Conservation (phyloP, 345 rosid genomes). For the Toxicodendron radicans region DNA sequence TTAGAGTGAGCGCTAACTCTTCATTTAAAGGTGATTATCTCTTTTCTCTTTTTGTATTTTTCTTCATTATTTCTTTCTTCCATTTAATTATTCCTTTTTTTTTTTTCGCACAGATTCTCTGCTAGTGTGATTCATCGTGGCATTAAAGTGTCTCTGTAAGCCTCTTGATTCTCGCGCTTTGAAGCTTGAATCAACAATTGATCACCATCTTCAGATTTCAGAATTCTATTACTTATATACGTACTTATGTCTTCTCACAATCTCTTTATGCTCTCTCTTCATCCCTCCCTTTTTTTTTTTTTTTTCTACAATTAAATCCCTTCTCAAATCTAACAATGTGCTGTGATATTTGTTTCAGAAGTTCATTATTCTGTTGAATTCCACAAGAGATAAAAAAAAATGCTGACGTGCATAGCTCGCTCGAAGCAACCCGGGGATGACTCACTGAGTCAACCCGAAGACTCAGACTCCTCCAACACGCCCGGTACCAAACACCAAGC, state of each 20-base stretch:
- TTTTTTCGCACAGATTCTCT: slow-evolving; percentile 44
- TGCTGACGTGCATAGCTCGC: slow-evolving; percentile 97
- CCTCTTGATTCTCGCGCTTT: slow-evolving; percentile 26
- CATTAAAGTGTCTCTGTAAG: slow-evolving; percentile 15
- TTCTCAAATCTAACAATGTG: slow-evolving; percentile 13
- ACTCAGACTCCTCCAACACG: slow-evolving; percentile 34
- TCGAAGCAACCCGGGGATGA: slow-evolving; percentile 79
- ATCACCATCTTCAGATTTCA: slow-evolving; percentile 13
- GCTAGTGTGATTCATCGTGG: slow-evolving; percentile 24
- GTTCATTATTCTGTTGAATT: background rate
- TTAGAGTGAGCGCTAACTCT: background rate
- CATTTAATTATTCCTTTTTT: background rate
- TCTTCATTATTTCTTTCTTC: background rate
- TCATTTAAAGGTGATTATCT: background rate
- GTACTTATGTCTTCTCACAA: slow-evolving; percentile 9
- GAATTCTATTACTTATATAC: background rate
- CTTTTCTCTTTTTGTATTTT: background rate
- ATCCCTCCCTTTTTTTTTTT: background rate
- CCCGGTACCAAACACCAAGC: slow-evolving; percentile 42
- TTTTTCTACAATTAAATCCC: too few relatives aligned
- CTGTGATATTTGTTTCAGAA: slow-evolving; percentile 2
- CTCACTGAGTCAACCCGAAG: slow-evolving; percentile 53
- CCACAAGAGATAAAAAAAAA: slow-evolving; percentile 29
- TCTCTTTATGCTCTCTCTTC: background rate
- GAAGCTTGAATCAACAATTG: slow-evolving; percentile 4